phyloP scores from a whole-genome alignment of 768 basidiomycete genomes.

The Podaxis sp. region DNA sequence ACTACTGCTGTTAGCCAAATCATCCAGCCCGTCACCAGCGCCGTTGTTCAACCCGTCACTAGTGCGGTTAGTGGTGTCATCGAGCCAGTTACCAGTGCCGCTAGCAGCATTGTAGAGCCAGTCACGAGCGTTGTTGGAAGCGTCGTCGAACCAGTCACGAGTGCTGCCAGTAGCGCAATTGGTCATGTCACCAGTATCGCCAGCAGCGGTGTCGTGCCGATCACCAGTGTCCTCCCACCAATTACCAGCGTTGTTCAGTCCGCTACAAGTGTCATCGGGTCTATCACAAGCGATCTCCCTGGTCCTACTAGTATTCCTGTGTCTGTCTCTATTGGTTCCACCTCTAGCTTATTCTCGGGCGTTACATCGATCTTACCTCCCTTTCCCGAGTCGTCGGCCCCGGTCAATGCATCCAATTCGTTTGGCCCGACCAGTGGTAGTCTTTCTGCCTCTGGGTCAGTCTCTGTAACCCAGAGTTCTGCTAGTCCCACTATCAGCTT shows the following conservation, averaged over 20 bases:
- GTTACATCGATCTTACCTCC: neutral
- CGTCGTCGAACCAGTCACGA: too few relatives aligned
- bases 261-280: too few relatives aligned
- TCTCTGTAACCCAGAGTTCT: neutral
- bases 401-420: neutral
- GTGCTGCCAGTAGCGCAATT: too few relatives aligned
- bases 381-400: neutral
- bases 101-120: too few relatives aligned
- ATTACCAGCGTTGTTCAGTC: too few relatives aligned
- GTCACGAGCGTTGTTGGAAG: too few relatives aligned
- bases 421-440: neutral
- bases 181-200: too few relatives aligned
- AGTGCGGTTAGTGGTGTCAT: neutral
- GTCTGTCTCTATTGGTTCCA: neutral
- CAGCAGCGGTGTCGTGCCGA: too few relatives aligned
- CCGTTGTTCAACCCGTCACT: neutral
- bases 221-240: too few relatives aligned
- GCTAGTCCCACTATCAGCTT: conserved; percentile 15
- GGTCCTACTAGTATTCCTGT: too few relatives aligned
- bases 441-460: neutral
- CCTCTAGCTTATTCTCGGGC: neutral
- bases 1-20: neutral
- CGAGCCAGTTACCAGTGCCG: neutral
- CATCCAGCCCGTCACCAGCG: neutral
- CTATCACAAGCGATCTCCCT: too few relatives aligned